Percentiles rank a stretch among this genome's conserved stretches.
phyloP scores from a whole-genome alignment of 176 grass and related monocot genomes.

The Canna indica region DNA sequence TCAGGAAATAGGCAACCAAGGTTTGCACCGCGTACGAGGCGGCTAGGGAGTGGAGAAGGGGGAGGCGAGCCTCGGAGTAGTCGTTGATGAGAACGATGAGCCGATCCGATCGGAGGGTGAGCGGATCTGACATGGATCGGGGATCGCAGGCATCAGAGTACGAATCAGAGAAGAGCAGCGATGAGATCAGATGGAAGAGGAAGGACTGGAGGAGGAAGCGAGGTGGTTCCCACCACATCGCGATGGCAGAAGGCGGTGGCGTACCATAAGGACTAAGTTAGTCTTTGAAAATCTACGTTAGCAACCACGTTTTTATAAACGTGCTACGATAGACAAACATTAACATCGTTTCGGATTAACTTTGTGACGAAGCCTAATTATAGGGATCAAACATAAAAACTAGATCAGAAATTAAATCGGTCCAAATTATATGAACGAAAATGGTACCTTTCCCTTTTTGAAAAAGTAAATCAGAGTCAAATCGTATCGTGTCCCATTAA shows the following conservation, averaged over 20 bases:
- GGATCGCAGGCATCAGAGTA: slow-evolving; percentile 20
- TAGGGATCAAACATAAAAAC: too few relatives aligned
- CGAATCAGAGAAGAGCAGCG: neutral
- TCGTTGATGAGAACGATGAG: slow-evolving; percentile 68
- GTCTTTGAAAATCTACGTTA: too few relatives aligned
- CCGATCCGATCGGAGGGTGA: slow-evolving; percentile 37
- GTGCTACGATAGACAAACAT: too few relatives aligned
- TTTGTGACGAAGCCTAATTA: too few relatives aligned
- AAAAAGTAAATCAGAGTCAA: too few relatives aligned
- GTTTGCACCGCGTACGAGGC: slow-evolving; percentile 46
- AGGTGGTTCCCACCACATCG: slow-evolving; percentile 1
- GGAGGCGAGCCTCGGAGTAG: slow-evolving; percentile 52
- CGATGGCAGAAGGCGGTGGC: slow-evolving; percentile 4
- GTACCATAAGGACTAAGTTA: too few relatives aligned
- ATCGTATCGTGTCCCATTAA: too few relatives aligned
- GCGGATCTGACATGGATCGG: slow-evolving; percentile 16
- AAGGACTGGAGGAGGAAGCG: slow-evolving; percentile 21
- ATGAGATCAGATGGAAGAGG: neutral
- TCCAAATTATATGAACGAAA: too few relatives aligned
- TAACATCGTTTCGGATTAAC: too few relatives aligned
- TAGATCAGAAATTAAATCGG: too few relatives aligned
- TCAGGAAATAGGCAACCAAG: slow-evolving; percentile 34
- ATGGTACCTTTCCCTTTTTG: too few relatives aligned
- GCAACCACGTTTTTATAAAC: too few relatives aligned
- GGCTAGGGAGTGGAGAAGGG: slow-evolving; percentile 48